These are phyloP conservation scores for Tricholoma sp. DNA, from an alignment of 768 basidiomycete species.

Conservation along the genomic window DNA sequence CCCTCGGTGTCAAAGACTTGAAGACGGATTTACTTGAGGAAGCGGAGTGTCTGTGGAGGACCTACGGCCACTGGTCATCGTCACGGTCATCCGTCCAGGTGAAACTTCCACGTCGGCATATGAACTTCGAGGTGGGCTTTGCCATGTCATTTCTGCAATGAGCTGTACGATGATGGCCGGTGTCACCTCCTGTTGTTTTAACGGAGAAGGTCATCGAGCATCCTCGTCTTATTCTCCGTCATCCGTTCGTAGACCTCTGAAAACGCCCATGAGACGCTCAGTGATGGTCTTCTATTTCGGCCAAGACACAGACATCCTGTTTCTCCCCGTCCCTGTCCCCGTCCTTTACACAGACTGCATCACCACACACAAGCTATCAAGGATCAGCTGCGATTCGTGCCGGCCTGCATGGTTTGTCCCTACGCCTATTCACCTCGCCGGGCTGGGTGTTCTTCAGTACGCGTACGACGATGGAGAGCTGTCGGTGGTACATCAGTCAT, in stretches of 20 bases:
- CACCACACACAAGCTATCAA: too few species aligned
- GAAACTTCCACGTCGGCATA: conserved; percentile 28
- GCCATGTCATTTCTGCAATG: conserved; percentile 57
- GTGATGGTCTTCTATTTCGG: too few species aligned
- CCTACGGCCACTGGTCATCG: conserved; percentile 39
- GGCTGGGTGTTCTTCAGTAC: too few species aligned
- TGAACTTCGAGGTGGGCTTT: conserved; percentile 38
- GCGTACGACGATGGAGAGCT: too few species aligned
- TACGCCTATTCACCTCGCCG: too few species aligned
- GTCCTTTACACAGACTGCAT: too few species aligned
- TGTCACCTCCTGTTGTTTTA: conserved; percentile 60
- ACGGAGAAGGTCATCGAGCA: conserved; percentile 54
- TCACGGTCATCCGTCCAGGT: conserved; percentile 31
- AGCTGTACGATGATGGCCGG: conserved; percentile 60
- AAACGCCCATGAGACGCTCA: conserved; percentile 64
- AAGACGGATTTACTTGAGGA: conserved; percentile 52
- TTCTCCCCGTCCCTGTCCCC: too few species aligned
- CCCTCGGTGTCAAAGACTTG: conserved; percentile 68
- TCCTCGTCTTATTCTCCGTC: conserved; percentile 52
- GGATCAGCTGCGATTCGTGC: too few species aligned
- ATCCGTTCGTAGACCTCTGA: conserved; percentile 63
- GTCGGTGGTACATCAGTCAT: too few species aligned
- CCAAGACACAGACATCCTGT: too few species aligned
- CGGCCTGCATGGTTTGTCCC: too few species aligned
- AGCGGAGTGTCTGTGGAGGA: conserved; percentile 50